Base-by-base conservation (phyloP, 2,329 filamentous ascomycete genomes). In the Xylaria sp. region DNA sequence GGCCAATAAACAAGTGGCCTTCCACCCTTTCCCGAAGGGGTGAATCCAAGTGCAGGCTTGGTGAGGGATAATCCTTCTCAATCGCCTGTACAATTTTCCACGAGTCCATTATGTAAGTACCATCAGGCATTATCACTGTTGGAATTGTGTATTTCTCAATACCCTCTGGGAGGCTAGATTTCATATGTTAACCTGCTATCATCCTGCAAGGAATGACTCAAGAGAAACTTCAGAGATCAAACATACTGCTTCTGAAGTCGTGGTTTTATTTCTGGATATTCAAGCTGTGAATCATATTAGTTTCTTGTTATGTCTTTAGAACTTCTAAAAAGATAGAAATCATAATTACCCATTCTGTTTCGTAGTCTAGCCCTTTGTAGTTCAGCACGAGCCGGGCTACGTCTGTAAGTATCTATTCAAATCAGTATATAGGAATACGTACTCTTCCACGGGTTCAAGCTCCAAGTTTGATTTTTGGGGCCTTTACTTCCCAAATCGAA, bases 381-480 rank as follows among this genome's bases (percentile, higher is more conserved):
- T 92, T 92, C 47, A 93, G 79, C 1, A 85, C 75, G 61, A 92
- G 79, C 3, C 90, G 88, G 45, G 87, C 89, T 91, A 57, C 27
- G 39, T 33, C 7, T 15, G 65, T 60, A 49, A 22, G 47, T 71
- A 71, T 39, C 38, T 47, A 20, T 29, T 33, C 33, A 29, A 20
- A 1, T 20, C 25, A 11, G 29, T 29, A 2, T n/a, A 5, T 2
- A 49, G 5, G 22, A 13, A 5, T 29, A 49, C 25, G 13, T 78
- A 90, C 89, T 87, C 79, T 91, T 92, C 90, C 89, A 92, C 0
- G 89, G 86, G 75, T 92, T 92, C 55, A 86, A 79, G 1, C 88
- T 90, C 90, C 90, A 92, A 54, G 80, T 74, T 9, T 77, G 78
- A 38, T 80, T 61, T 25, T 53, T 53, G 75, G 20, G 79, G 79